Base-by-base conservation (phyloP, 345 rosid species). In the Citrus cavaleriei region DNA sequence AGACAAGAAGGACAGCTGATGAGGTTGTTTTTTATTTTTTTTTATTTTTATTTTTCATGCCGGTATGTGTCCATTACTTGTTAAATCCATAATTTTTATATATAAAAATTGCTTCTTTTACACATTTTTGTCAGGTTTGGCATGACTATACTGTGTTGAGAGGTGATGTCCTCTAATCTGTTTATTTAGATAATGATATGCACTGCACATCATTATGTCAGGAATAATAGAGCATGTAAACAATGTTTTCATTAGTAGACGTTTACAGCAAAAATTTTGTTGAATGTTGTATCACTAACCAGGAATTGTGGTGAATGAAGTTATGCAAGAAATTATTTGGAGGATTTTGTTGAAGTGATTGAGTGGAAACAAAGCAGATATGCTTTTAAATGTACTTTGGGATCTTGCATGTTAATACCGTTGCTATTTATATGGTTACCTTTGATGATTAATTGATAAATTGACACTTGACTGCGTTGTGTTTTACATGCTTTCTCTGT, bases 1-100 rank as follows among this genome's bases (percentile, higher is more conserved):
- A 96, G 90, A 81, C 88, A 75, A 94, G 93, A 87, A 89, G 97
- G 77, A 90, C 97, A 62, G 99, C 91, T 2, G 97, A 94, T 82
- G 99, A 96, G 99, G 99, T 92, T 80, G 72, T 62, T 76, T 62
- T 76, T 79, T 67, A 49, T 72, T 60, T 61, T 68, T 68, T 38
- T 32, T 9, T 72, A 16, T 22, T 25, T 24, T 14, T 6, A 46
- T 18, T 25, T 37, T 63, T 75, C 22, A n/a, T 68, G 72, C 62
- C 25, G 21, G 79, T 46, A 22, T 28, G 59, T 73, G 79, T 66
- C 72, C 71, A 49, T 35, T 73, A 34, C 42, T n/a, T 72, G 34
- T 28, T 40, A 65, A 32, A 19, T 21, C 37, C 59, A 34, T 59
- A 73, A 34, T n/a, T 73, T 73, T 55, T 19, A 5, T 40, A 14